These are phyloP conservation scores for Corymbia calophylla DNA, from an alignment of 441 rosid genomes.

Conservation along the genomic window DNA sequence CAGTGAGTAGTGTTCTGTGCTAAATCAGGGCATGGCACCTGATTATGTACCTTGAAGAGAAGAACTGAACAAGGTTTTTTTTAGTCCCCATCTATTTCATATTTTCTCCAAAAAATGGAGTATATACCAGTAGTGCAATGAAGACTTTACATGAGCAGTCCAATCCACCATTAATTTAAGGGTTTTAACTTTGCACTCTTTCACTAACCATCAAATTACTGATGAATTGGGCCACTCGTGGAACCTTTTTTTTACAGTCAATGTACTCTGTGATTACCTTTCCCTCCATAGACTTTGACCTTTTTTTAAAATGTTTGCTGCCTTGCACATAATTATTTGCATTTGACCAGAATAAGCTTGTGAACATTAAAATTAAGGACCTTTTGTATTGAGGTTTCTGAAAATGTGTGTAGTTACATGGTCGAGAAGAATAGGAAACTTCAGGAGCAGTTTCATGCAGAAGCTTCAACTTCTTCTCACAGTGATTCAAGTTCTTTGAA, in stretches of 20 bases:
- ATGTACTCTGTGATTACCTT: not conserved
- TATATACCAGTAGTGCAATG: not conserved
- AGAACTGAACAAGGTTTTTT: not conserved
- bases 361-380: not conserved
- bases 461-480: conserved; percentile 46
- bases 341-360: not conserved
- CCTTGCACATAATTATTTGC: not conserved
- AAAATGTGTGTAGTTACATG: conserved; percentile 59
- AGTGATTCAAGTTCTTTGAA: conserved; percentile 31
- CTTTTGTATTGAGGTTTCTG: not conserved
- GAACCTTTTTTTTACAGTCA: not conserved
- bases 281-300: not conserved
- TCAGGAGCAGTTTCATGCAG: conserved; percentile 54
- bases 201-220: not conserved
- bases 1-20: not conserved
- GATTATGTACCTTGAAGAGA: not conserved
- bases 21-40: not conserved
- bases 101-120: not conserved
- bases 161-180: not conserved
- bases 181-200: not conserved
- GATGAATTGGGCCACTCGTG: not conserved
- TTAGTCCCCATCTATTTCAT: not conserved
- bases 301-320: not conserved
- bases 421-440: conserved; percentile 76
- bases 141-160: not conserved